Evolutionary conservation across 352 stramenopile species (phyloP).

Genomic region (Aphanomyces astaci): DNA sequence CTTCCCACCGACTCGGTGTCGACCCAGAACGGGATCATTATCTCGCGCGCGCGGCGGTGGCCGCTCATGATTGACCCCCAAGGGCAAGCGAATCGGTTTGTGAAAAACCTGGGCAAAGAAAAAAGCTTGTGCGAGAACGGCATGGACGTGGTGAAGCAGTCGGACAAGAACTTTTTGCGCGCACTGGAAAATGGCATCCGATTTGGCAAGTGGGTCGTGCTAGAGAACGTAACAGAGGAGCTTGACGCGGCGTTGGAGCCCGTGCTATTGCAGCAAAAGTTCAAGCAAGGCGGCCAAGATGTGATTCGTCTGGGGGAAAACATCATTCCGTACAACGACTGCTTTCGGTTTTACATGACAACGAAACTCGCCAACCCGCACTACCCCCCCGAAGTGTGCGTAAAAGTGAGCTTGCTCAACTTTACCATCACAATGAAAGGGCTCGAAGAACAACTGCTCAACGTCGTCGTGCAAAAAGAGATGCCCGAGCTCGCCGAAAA

Average conservation of each 20-base stretch:
- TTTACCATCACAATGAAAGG: slow-evolving; percentile 91
- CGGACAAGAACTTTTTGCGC: slow-evolving; percentile 80
- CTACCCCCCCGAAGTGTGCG: slow-evolving; percentile 85
- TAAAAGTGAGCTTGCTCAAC: slow-evolving; percentile 89
- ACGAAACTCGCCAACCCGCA: slow-evolving; percentile 91
- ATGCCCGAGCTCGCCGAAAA: slow-evolving; percentile 85
- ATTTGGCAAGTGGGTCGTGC: slow-evolving; percentile 86
- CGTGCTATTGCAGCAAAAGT: slow-evolving; percentile 86
- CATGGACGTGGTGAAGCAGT: slow-evolving; percentile 89
- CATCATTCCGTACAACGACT: slow-evolving; percentile 87
- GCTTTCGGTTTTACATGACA: slow-evolving; percentile 88
- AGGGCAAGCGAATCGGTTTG: slow-evolving; percentile 88
- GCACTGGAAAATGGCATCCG: slow-evolving; percentile 85
- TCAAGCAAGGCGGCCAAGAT: slow-evolving; percentile 87
- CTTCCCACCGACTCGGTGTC: slow-evolving; percentile 84
- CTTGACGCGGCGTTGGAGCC: slow-evolving; percentile 87
- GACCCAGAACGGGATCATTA: slow-evolving; percentile 92
- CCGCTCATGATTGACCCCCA: slow-evolving; percentile 87
- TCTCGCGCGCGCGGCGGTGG: slow-evolving; percentile 74
- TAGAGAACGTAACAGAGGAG: slow-evolving; percentile 87
- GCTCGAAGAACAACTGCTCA: slow-evolving; percentile 85
- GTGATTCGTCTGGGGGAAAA: slow-evolving; percentile 90
- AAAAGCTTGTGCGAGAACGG: slow-evolving; percentile 80
- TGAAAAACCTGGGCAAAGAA: slow-evolving; percentile 84
- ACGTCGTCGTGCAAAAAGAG: slow-evolving; percentile 84